Conservation (phyloP, 2,329 filamentous ascomycete genomes). For the Colletotrichum caudatum region DNA sequence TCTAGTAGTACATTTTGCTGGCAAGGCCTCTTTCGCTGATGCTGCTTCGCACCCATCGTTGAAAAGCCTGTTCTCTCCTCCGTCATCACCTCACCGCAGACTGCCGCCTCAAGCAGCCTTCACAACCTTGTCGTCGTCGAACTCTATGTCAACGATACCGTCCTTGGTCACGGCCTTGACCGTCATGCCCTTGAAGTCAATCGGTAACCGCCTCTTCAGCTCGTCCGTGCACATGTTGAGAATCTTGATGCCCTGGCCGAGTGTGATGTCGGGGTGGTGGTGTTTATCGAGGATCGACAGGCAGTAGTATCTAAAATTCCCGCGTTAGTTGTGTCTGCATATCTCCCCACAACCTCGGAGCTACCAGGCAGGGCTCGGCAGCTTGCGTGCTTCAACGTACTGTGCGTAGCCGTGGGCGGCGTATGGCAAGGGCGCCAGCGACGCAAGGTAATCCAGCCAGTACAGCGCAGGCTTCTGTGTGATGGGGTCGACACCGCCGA, state of each 20-base stretch:
- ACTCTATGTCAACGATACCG: conserved; percentile 86
- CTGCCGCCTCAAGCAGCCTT: conserved; percentile 64
- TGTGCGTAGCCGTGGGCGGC: conserved; percentile 98
- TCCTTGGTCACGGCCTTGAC: conserved; percentile 98
- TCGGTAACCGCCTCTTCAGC: conserved; percentile 94
- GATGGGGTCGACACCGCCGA: conserved; percentile 93
- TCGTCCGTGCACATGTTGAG: conserved; percentile 96
- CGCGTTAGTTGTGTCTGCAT: conserved; percentile 44
- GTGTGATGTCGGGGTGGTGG: conserved; percentile 92
- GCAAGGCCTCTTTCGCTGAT: conserved; percentile 17
- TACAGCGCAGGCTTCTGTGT: conserved; percentile 91
- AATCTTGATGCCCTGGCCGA: conserved; percentile 91
- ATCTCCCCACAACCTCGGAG: not conserved
- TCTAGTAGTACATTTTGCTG: conserved; percentile 44
- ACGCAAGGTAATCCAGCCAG: conserved; percentile 97
- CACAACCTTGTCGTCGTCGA: conserved; percentile 83
- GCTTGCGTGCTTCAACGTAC: conserved; percentile 62
- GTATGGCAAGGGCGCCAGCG: conserved; percentile 89
- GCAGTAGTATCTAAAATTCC: conserved; percentile 84
- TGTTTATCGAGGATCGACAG: conserved; percentile 98
- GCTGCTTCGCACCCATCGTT: conserved; percentile 26
- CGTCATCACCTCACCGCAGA: conserved; percentile 36
- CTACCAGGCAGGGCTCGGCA: not conserved
- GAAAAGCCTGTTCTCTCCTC: conserved; percentile 16
- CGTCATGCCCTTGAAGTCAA: conserved; percentile 97